These are phyloP conservation scores for Cornus florida DNA, from an alignment of 148 eudicot genomes.

Conservation along the genomic window DNA sequence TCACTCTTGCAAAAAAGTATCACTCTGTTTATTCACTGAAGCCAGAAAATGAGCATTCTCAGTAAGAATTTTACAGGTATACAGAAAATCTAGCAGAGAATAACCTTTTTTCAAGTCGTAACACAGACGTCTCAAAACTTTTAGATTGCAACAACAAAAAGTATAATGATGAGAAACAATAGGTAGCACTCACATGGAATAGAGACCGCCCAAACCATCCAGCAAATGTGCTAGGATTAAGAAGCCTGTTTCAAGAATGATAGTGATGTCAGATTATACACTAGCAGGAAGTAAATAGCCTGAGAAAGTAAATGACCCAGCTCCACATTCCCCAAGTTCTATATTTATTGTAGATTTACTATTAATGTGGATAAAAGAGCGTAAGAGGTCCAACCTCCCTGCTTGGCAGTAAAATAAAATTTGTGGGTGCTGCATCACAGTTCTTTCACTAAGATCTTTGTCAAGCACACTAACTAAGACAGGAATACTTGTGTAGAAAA, in stretches of 20 bases:
- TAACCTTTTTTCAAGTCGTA: neutral
- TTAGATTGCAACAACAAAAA: neutral
- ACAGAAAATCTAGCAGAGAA: too few species aligned
- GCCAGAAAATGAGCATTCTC: too few species aligned
- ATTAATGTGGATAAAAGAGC: neutral
- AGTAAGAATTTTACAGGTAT: too few species aligned
- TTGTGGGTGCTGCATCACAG: slow-evolving; percentile 98
- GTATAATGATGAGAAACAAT: slow-evolving; percentile 1
- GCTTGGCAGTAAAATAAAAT: slow-evolving; percentile 96
- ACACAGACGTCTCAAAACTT: neutral
- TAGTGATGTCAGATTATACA: neutral
- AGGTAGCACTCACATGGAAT: slow-evolving; percentile 65
- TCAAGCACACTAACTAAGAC: slow-evolving; percentile 88
- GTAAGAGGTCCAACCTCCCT: slow-evolving; percentile 59
- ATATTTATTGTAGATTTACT: neutral
- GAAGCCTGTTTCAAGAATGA: slow-evolving; percentile 64
- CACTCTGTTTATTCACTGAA: too few species aligned
- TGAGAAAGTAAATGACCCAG: slow-evolving; percentile 2
- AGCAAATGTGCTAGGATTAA: slow-evolving; percentile 96
- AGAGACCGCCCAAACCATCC: slow-evolving; percentile 99
- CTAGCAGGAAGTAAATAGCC: slow-evolving; percentile 11
- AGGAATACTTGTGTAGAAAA: slow-evolving; percentile 96
- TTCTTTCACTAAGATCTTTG: slow-evolving; percentile 90
- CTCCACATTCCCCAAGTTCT: neutral
- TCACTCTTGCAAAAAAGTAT: too few species aligned